phyloP scores from a whole-genome alignment of 306 rosid species.

The Pueraria montana region DNA sequence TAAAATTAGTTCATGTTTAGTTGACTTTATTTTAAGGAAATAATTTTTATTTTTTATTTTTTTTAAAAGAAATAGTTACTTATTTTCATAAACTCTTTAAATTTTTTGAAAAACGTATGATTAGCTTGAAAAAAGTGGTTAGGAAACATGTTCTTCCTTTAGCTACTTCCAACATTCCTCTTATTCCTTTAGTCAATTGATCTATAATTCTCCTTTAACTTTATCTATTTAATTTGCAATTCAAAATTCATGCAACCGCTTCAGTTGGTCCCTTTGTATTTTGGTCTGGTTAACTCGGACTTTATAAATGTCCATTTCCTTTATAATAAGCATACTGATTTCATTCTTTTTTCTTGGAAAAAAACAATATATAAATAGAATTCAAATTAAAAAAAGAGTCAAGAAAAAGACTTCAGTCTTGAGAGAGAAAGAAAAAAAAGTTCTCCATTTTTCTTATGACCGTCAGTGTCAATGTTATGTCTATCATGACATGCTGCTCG shows the following conservation, averaged over 20 bases:
- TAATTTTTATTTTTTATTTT: too few species aligned
- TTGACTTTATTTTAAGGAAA: neutral
- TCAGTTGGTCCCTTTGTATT: neutral
- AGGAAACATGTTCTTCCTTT: neutral
- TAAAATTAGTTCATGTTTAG: neutral
- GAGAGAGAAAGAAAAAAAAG: too few species aligned
- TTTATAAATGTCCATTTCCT: neutral
- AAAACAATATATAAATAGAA: neutral
- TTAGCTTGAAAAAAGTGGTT: neutral
- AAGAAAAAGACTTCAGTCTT: too few species aligned
- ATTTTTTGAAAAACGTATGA: too few species aligned
- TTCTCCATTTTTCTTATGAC: too few species aligned
- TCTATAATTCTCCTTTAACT: neutral
- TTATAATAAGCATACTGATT: too few species aligned
- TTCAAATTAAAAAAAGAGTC: too few species aligned
- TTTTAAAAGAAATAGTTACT: too few species aligned
- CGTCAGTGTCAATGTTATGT: too few species aligned
- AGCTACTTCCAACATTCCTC: neutral
- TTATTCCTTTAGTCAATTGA: neutral
- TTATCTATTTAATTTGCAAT: neutral
- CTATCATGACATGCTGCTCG: too few species aligned
- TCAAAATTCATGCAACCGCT: neutral
- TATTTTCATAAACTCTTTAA: neutral
- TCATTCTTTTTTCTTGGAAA: neutral
- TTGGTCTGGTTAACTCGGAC: neutral